Percentiles rank a stretch among this genome's conserved stretches.
Evolutionary conservation across 805 yeast species (phyloP).

Genomic region (Spathaspora girioi): DNA sequence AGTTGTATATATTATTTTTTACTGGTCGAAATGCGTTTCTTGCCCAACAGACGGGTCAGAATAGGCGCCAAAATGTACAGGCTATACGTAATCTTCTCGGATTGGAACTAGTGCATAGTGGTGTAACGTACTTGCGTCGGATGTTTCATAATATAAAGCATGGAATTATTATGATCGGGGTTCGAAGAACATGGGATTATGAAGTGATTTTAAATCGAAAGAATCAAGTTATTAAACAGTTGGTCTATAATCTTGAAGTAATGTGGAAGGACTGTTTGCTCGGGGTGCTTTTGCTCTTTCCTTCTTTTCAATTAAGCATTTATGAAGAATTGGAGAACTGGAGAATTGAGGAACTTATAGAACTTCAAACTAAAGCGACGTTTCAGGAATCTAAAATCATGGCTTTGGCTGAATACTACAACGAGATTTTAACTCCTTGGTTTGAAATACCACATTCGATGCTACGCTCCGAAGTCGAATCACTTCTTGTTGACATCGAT

Average conservation of each 20-base stretch:
- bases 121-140: background rate
- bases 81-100: background rate
- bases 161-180: conserved; percentile 11
- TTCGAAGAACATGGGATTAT: conserved; percentile 21
- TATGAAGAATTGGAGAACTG: conserved; percentile 12
- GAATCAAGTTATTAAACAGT: conserved; percentile 3
- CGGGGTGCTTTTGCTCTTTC: conserved; percentile 13
- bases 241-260: conserved; percentile 10
- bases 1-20: conserved; percentile 5
- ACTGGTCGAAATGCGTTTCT: conserved; percentile 2
- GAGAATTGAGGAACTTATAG: conserved; percentile 15
- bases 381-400: conserved; percentile 6
- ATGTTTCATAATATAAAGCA: conserved; percentile 2
- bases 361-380: conserved; percentile 9
- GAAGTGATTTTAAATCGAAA: conserved; percentile 13
- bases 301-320: conserved; percentile 12
- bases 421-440: conserved; percentile 2
- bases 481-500: background rate
- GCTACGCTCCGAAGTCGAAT: background rate
- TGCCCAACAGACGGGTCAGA: background rate
- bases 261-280: conserved; percentile 17
- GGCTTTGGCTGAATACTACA: conserved; percentile 8
- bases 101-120: background rate
- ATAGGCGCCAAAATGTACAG: background rate
- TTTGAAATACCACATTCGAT: conserved; percentile 6